A percentile compares a stretch with the other conserved stretches of the same genome.
These are phyloP conservation scores for Sclerotinia trifoliorum DNA, from an alignment of 2,329 filamentous ascomycete genomes.

Conservation along the genomic window DNA sequence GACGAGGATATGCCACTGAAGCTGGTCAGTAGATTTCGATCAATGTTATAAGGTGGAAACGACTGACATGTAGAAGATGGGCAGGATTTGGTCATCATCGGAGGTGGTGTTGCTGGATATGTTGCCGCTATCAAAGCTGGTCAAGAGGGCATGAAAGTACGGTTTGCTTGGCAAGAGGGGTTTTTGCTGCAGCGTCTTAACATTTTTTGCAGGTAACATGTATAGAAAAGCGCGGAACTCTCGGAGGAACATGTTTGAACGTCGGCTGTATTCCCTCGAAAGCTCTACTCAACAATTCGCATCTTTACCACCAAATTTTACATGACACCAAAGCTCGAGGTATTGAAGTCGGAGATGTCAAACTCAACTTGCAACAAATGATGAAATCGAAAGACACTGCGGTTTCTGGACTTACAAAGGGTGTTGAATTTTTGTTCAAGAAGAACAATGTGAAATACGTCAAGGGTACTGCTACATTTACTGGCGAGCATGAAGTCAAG, in stretches of 20 bases:
- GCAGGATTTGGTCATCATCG: slow-evolving; percentile 96
- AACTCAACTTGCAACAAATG: slow-evolving; percentile 90
- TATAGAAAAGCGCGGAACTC: slow-evolving; percentile 94
- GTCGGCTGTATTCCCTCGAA: slow-evolving; percentile 99
- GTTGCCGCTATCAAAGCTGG: slow-evolving; percentile 99
- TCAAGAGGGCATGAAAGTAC: slow-evolving; percentile 92
- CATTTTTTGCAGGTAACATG: slow-evolving; percentile 69
- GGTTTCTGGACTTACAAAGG: slow-evolving; percentile 86
- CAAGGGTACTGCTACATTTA: slow-evolving; percentile 86
- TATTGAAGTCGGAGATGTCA: slow-evolving; percentile 96
- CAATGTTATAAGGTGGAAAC: slow-evolving; percentile 47
- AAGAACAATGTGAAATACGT: slow-evolving; percentile 99
- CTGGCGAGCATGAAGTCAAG: slow-evolving; percentile 86
- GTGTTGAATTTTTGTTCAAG: slow-evolving; percentile 97
- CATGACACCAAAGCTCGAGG: slow-evolving; percentile 97
- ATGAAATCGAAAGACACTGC: slow-evolving; percentile 99
- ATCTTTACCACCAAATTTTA: slow-evolving; percentile 94
- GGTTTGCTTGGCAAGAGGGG: slow-evolving; percentile 26
- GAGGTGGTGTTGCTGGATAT: slow-evolving; percentile 96
- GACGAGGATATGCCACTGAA: slow-evolving; percentile 57
- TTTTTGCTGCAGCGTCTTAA: slow-evolving; percentile 27
- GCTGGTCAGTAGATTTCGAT: slow-evolving; percentile 38
- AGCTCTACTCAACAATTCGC: slow-evolving; percentile 98
- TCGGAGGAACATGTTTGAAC: slow-evolving; percentile 97
- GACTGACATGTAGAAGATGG: slow-evolving; percentile 70